Percentiles rank a stretch among this genome's conserved stretches.
Evolutionary conservation across 2,329 filamentous ascomycete species (phyloP).

Genomic region (Fusarium nisikadoi): DNA sequence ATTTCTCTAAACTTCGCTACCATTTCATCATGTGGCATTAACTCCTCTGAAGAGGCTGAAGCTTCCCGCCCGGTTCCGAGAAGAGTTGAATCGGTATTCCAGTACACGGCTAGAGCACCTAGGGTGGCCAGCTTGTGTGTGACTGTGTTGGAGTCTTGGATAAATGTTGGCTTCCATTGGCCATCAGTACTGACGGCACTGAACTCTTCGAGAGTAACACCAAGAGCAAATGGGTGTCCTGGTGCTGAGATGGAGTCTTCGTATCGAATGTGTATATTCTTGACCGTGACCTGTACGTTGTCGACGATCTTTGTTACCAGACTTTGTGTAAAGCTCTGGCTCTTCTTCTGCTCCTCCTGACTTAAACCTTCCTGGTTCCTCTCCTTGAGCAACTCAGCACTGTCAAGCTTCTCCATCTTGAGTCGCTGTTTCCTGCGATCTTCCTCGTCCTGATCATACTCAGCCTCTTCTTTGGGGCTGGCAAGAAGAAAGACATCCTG

Average conservation of each 20-base stretch:
- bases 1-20: constrained; percentile 80
- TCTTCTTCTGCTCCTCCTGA: constrained; percentile 95
- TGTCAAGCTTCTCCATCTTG: constrained; percentile 99
- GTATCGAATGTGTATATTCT: constrained; percentile 98
- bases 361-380: constrained; percentile 92
- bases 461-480: constrained; percentile 93
- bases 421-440: constrained; percentile 85
- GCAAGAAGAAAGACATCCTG: constrained; percentile 97
- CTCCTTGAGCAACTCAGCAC: constrained; percentile 93
- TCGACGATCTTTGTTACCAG: constrained; percentile 96
- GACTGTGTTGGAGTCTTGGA: constrained; percentile 82
- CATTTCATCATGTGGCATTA: constrained; percentile 78
- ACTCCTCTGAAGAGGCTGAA: constrained; percentile 56
- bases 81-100: constrained; percentile 93
- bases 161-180: constrained; percentile 95
- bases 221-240: constrained; percentile 93
- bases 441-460: constrained; percentile 94
- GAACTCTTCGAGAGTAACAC: constrained; percentile 93
- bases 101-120: constrained; percentile 91
- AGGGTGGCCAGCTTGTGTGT: constrained; percentile 96
- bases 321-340: constrained; percentile 96
- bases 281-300: constrained; percentile 96
- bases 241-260: constrained; percentile 97
- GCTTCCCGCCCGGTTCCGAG: constrained; percentile 84
- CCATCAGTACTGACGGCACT: constrained; percentile 96